Conservation (phyloP, 2,329 filamentous ascomycete genomes). For the Fusarium illudens region DNA sequence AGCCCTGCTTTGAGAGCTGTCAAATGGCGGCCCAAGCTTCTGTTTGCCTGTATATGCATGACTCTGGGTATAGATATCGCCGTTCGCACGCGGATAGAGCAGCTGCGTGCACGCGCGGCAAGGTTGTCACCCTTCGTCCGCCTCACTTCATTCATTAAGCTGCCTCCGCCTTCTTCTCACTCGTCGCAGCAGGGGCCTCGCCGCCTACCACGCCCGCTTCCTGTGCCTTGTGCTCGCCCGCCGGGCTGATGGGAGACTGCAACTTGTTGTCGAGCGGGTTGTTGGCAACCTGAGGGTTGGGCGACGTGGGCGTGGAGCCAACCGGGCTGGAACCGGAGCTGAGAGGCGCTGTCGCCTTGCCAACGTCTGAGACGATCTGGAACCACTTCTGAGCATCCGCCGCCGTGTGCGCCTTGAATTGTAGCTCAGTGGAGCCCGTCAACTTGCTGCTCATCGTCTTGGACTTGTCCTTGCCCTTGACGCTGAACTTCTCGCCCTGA, state of each 20-base stretch:
- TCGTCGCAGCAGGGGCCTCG: conserved; percentile 32
- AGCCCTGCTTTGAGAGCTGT: conserved; percentile 25
- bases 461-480: conserved; percentile 93
- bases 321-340: conserved; percentile 39
- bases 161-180: conserved; percentile 34
- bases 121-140: conserved; percentile 21
- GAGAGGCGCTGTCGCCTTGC: conserved; percentile 57
- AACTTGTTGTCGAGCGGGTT: conserved; percentile 29
- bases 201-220: conserved; percentile 56
- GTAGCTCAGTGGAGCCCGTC: conserved; percentile 78
- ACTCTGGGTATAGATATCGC: conserved; percentile 23
- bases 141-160: conserved; percentile 31
- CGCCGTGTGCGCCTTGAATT: conserved; percentile 86
- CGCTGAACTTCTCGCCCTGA: conserved; percentile 84
- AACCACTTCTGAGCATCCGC: conserved; percentile 88
- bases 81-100: conserved; percentile 3
- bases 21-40: conserved; percentile 8
- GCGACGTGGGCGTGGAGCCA: conserved; percentile 43
- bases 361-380: conserved; percentile 71
- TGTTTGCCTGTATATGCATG: conserved; percentile 18
- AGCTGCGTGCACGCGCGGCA: neutral
- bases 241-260: conserved; percentile 28
- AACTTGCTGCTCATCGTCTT: conserved; percentile 84
- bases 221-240: conserved; percentile 51
- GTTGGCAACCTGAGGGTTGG: conserved; percentile 25